Percentiles rank a stretch among this genome's conserved stretches.
Evolutionary conservation across 2,329 filamentous ascomycete genomes (phyloP).

Genomic region (Aspergillus pseudonomiae): DNA sequence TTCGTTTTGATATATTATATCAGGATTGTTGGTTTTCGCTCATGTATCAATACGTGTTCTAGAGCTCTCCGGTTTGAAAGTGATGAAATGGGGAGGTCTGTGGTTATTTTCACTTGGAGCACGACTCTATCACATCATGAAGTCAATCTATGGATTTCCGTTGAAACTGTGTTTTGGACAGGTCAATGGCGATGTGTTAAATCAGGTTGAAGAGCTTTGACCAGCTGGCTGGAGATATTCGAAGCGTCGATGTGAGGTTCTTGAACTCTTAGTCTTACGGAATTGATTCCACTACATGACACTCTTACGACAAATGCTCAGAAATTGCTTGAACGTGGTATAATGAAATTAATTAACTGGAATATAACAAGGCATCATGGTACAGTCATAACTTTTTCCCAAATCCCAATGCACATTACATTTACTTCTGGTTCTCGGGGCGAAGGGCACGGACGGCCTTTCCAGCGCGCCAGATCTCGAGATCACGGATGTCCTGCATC

Average conservation of each 20-base stretch:
- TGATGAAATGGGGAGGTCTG: neutral
- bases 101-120: neutral
- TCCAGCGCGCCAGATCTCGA: conserved; percentile 99
- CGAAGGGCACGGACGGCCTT: conserved; percentile 90
- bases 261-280: neutral
- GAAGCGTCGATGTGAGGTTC: neutral
- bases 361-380: conserved; percentile 36
- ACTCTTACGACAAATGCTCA: neutral
- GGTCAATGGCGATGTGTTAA: too few species aligned
- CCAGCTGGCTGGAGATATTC: neutral
- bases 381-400: conserved; percentile 42
- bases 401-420: conserved; percentile 29
- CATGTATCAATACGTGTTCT: neutral
- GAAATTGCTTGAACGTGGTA: neutral
- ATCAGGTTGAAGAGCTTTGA: too few species aligned
- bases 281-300: neutral
- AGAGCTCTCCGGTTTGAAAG: neutral
- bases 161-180: neutral
- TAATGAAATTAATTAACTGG: conserved; percentile 9
- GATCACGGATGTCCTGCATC: conserved; percentile 95
- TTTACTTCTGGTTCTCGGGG: conserved; percentile 82
- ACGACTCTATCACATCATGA: neutral
- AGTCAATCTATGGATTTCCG: neutral
- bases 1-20: neutral
- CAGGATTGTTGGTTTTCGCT: neutral